Conservation (phyloP, 140 eudicot species). For the Stevia rebaudiana region DNA sequence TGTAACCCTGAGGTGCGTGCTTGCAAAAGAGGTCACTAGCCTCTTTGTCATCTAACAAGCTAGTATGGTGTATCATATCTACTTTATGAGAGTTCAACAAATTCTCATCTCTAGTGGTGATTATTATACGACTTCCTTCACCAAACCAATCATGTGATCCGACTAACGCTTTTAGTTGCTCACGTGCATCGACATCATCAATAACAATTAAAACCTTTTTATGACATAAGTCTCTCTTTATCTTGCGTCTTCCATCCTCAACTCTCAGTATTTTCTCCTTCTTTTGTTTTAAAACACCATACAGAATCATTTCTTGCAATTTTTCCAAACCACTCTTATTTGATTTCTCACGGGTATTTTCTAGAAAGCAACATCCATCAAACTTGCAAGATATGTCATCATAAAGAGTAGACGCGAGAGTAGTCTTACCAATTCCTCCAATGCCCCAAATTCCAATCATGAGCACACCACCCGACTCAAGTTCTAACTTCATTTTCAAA, state of each 20-base stretch:
- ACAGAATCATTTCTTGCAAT: neutral
- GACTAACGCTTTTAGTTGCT: neutral
- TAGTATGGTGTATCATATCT: neutral
- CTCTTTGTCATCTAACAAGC: neutral
- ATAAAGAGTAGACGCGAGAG: slow-evolving; percentile 22
- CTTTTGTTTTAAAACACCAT: neutral
- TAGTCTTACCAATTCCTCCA: slow-evolving; percentile 28
- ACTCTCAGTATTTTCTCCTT: neutral
- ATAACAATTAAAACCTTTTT: neutral
- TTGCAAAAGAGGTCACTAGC: neutral
- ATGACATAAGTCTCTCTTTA: too few relatives aligned
- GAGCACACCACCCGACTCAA: slow-evolving; percentile 11
- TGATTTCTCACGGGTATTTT: slow-evolving; percentile 14
- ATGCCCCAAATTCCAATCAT: slow-evolving; percentile 31
- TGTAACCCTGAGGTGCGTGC: neutral
- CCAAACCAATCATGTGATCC: neutral
- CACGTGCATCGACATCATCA: neutral
- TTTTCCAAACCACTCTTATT: neutral
- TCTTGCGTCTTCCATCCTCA: neutral
- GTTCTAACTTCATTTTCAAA: neutral
- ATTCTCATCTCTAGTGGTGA: neutral
- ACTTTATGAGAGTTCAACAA: neutral
- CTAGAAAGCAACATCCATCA: slow-evolving; percentile 13
- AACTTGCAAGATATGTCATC: slow-evolving; percentile 12
- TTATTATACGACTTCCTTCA: too few relatives aligned